Conservation (phyloP, 305 asterid species). For the Withania somnifera region DNA sequence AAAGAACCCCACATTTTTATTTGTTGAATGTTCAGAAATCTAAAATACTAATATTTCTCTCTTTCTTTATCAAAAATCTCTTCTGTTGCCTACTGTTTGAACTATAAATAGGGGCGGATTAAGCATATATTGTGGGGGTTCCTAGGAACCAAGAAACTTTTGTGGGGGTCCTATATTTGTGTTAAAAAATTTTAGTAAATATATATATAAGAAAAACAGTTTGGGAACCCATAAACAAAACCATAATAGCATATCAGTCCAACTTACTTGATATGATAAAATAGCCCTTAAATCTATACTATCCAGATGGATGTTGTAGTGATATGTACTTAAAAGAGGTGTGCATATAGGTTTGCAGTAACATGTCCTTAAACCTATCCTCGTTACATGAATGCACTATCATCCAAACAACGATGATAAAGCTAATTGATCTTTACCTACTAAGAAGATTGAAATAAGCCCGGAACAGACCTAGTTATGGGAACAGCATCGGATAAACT, state of each 20-base stretch:
- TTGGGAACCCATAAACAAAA: no score
- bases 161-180: no score
- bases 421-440: neutral
- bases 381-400: neutral
- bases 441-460: neutral
- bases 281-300: neutral
- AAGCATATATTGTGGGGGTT: no score
- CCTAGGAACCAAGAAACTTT: no score
- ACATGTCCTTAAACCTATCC: neutral
- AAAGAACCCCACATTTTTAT: neutral
- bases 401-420: neutral
- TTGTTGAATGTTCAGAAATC: neutral
- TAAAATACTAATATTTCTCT: no score
- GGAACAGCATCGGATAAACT: neutral
- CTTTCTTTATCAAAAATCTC: neutral
- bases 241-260: neutral
- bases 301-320: neutral
- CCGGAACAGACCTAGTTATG: neutral
- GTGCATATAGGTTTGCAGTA: neutral
- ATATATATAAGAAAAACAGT: no score
- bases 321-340: neutral
- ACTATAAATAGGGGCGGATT: no score
- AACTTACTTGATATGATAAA: neutral
- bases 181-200: no score
- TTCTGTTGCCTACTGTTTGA: no score